These are phyloP conservation scores for Kurtzmaniella quercitrusa DNA, from an alignment of 1,139 yeast genomes.

Conservation along the genomic window DNA sequence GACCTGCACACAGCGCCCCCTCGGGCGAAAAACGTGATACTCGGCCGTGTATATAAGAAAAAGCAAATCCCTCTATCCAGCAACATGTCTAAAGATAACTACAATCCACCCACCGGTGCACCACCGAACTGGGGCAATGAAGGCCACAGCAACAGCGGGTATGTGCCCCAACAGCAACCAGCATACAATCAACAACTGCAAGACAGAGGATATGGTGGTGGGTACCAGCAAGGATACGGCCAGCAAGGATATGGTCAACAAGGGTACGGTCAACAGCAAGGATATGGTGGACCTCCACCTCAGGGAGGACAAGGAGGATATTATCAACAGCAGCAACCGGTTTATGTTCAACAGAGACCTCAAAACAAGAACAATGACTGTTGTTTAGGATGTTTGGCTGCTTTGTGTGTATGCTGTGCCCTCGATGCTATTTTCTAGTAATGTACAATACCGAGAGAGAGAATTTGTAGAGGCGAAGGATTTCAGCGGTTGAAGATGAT, in stretches of 20 bases:
- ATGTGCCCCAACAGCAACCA: constrained; percentile 36
- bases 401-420: constrained; percentile 71
- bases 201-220: constrained; percentile 29
- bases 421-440: constrained; percentile 58
- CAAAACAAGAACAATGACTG: constrained; percentile 44
- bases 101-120: constrained; percentile 43
- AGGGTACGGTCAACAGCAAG: constrained; percentile 25
- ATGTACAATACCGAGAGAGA: not conserved
- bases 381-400: constrained; percentile 68
- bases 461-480: not conserved
- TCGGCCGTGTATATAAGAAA: not conserved
- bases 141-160: constrained; percentile 8
- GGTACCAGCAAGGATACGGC: constrained; percentile 20
- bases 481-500: too few species aligned
- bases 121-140: constrained; percentile 39
- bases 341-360: constrained; percentile 60
- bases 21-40: not conserved
- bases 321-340: constrained; percentile 56
- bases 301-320: constrained; percentile 30
- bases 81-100: constrained; percentile 20
- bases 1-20: not conserved
- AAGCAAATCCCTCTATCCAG: not conserved
- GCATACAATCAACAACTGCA: constrained; percentile 24
- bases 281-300: constrained; percentile 18
- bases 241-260: constrained; percentile 22